A percentile compares a stretch with the other conserved stretches of the same genome.
Evolutionary conservation across 352 stramenopile genomes (phyloP).

Genomic region (Pythium dissotocum): DNA sequence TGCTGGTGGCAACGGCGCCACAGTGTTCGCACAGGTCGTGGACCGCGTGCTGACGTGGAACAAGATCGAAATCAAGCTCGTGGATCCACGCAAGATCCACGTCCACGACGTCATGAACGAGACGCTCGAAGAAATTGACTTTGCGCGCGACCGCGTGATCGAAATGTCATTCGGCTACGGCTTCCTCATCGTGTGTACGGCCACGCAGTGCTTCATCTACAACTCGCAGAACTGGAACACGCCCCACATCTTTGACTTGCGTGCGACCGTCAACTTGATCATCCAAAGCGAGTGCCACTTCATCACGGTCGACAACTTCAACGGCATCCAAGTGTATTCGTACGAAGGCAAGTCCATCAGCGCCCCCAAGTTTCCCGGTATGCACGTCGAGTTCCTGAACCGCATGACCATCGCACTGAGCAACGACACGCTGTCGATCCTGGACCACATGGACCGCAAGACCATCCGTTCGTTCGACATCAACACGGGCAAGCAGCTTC

Average conservation of each 20-base stretch:
- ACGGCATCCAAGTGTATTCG: constrained; percentile 90
- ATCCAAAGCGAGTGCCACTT: constrained; percentile 89
- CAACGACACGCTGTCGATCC: constrained; percentile 83
- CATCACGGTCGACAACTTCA: constrained; percentile 88
- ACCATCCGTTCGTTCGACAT: constrained; percentile 90
- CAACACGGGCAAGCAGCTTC: constrained; percentile 77
- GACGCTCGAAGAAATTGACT: constrained; percentile 91
- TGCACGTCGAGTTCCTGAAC: constrained; percentile 90
- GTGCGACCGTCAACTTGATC: constrained; percentile 83
- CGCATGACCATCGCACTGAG: constrained; percentile 83
- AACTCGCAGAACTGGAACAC: constrained; percentile 91
- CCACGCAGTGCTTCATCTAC: constrained; percentile 94
- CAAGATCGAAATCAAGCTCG: constrained; percentile 84
- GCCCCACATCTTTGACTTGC: constrained; percentile 92
- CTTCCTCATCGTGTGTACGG: constrained; percentile 91
- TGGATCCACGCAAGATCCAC: constrained; percentile 86
- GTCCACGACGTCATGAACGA: constrained; percentile 90
- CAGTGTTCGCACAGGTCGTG: constrained; percentile 90
- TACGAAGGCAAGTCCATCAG: constrained; percentile 92
- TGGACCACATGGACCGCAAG: constrained; percentile 90
- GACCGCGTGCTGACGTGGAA: constrained; percentile 87
- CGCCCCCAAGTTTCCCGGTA: constrained; percentile 81
- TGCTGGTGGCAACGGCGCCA: constrained; percentile 83
- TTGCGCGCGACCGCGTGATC: constrained; percentile 90
- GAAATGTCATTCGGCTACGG: constrained; percentile 91